Evolutionary conservation across 768 basidiomycete species (phyloP), one percentile per base, ranked within the genome.

Genomic region (Crucibulum laeve): DNA sequence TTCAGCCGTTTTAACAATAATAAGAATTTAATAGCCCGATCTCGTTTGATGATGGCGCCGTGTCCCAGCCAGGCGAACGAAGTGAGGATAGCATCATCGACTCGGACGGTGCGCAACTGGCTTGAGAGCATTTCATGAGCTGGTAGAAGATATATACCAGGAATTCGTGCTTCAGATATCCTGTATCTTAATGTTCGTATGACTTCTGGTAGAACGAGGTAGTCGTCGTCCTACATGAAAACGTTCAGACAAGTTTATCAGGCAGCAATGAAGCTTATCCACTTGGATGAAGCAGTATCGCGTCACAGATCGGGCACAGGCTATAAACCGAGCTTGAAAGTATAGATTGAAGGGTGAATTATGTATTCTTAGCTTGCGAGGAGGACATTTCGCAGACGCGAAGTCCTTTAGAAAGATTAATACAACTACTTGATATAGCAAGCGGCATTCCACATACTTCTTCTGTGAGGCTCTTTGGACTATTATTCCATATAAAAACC

Each of bases 1-100:
- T 74, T 65, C 25, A 82, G 58, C 14, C 42, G 42, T 3, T 62
- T 44, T 49, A 84, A 55, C 33, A 84, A 65, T 11, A 60, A 56
- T 14, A 84, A 56, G 53, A 83, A 86, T 14, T 66, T 62, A 13
- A 61, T 57, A 13, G 66, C 73, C 42, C 62, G 59, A 15, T 67
- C 64, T 38, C 66, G 68, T 45, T 52, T 63, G 44, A 85, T 57
- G 43, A 85, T 69, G 4, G 80, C 58, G 15, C 83, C 83, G 54
- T 87, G 68, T 8, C 84, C 81, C 5, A 86, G 60, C 82, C 83
- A 87, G 0, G 81, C 77, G 50, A 83, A 79, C 1, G 78, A 65
- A 2, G 79, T 76, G 49, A 79, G 72, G 22, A 81, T 56, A 13
- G 51, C 48, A 10, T 66, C 38, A 3, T 55, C 50, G 15, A 69